Conservation (phyloP, 805 yeast species). For the Starmerella lactis-condensi region DNA sequence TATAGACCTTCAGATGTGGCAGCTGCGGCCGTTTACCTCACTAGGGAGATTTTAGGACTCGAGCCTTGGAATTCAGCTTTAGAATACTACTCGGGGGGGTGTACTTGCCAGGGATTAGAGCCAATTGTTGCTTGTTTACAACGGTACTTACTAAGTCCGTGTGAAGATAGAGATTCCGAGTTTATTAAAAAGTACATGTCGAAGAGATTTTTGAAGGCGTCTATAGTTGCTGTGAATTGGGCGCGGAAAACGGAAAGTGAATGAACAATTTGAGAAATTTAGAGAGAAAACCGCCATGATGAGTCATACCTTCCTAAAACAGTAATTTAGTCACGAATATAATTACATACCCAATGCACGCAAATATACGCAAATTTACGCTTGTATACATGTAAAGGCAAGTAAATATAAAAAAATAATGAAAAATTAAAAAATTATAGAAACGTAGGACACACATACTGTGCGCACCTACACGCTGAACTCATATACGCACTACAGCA, state of each 20-base stretch:
- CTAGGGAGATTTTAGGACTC: conserved; percentile 46
- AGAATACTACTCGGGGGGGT: conserved; percentile 83
- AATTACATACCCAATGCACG: conserved; percentile 3
- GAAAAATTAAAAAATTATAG: no score
- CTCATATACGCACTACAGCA: no score
- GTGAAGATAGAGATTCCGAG: conserved; percentile 55
- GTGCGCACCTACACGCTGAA: no score
- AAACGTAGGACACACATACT: no score
- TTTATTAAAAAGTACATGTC: conserved; percentile 86
- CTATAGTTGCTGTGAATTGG: conserved; percentile 21
- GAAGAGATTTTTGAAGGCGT: conserved; percentile 59
- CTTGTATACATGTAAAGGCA: conserved; percentile 8
- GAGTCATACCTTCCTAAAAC: no score
- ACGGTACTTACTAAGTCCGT: conserved; percentile 57
- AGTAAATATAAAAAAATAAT: conserved; percentile 9
- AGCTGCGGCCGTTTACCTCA: conserved; percentile 75
- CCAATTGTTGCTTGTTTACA: conserved; percentile 58
- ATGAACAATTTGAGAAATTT: no score
- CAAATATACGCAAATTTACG: conserved; percentile 1
- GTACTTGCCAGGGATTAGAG: conserved; percentile 49
- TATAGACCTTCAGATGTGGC: conserved; percentile 58
- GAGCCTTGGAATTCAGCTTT: conserved; percentile 67
- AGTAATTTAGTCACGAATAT: no score
- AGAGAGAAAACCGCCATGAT: no score
- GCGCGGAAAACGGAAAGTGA: no score